These are phyloP conservation scores for Cyclotella distinguenda DNA, from an alignment of 108 stramenopile genomes.

Conservation along the genomic window DNA sequence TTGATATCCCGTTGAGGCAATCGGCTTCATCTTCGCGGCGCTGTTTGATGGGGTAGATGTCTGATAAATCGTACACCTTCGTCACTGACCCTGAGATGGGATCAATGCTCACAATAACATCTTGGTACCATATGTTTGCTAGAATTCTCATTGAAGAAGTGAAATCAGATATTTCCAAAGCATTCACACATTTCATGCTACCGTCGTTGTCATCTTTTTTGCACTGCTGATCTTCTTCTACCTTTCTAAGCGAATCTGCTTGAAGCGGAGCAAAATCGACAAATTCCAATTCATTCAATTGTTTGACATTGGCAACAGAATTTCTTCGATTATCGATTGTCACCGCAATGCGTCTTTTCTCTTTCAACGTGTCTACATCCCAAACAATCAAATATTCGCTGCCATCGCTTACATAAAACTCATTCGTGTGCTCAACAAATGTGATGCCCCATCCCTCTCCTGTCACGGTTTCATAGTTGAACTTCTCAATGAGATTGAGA, in stretches of 20 bases:
- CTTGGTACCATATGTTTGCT: constrained; percentile 77
- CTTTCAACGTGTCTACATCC: constrained; percentile 55
- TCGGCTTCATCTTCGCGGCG: constrained; percentile 44
- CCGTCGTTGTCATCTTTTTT: constrained; percentile 57
- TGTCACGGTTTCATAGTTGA: constrained; percentile 51
- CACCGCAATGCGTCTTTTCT: constrained; percentile 38
- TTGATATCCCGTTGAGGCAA: constrained; percentile 79
- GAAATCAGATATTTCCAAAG: constrained; percentile 1
- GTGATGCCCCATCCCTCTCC: constrained; percentile 87
- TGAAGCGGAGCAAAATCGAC: constrained; percentile 31
- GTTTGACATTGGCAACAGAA: constrained; percentile 4
- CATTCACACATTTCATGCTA: constrained; percentile 32
- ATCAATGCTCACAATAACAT: constrained; percentile 67
- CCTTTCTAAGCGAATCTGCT: constrained; percentile 21
- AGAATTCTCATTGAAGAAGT: constrained; percentile 55
- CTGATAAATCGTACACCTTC: constrained; percentile 57
- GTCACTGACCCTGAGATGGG: constrained; percentile 57
- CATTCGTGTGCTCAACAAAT: constrained; percentile 47
- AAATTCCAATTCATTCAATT: constrained; percentile 80
- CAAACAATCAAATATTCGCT: constrained; percentile 58
- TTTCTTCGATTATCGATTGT: constrained; percentile 18
- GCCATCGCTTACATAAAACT: constrained; percentile 79
- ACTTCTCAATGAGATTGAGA: constrained; percentile 27
- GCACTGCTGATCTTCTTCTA: constrained; percentile 34
- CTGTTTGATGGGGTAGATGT: constrained; percentile 36